Conservation (phyloP, 2,329 filamentous ascomycete genomes). For the Penicillium sp. region DNA sequence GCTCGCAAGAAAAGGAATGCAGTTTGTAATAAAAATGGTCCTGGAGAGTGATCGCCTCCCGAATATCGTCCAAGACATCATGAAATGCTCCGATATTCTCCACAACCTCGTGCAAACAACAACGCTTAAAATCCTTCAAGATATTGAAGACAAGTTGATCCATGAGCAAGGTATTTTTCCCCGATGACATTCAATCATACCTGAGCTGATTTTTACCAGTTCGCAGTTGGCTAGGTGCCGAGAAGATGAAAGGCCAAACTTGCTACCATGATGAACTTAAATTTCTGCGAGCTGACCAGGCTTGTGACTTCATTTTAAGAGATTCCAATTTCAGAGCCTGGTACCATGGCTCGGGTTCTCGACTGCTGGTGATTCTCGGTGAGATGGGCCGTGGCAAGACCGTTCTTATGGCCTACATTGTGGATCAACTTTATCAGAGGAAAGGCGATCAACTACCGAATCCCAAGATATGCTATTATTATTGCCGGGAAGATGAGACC, state of each 20-base stretch:
- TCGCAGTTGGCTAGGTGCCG: not conserved
- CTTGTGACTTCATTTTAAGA: not conserved
- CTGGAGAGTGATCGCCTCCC: not conserved
- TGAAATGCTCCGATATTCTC: not conserved
- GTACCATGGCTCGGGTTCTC: not conserved
- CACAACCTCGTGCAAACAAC: not conserved
- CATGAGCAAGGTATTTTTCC: no score
- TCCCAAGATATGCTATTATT: not conserved
- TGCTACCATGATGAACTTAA: not conserved
- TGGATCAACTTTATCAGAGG: not conserved
- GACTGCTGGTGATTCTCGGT: not conserved
- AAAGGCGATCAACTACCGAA: not conserved
- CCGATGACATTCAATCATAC: no score
- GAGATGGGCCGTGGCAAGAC: not conserved
- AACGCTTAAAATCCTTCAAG: not conserved
- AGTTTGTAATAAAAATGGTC: not conserved
- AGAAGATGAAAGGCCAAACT: not conserved
- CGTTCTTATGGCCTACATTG: not conserved
- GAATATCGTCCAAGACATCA: not conserved
- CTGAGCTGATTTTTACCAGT: not conserved
- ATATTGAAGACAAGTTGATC: not conserved
- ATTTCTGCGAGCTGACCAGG: not conserved
- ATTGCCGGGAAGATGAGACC: constrained; percentile 1
- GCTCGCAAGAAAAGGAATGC: not conserved
- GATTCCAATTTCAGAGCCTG: not conserved